These are phyloP conservation scores for Myxozyma melibiosi DNA, from an alignment of 805 yeast species.

Conservation along the genomic window DNA sequence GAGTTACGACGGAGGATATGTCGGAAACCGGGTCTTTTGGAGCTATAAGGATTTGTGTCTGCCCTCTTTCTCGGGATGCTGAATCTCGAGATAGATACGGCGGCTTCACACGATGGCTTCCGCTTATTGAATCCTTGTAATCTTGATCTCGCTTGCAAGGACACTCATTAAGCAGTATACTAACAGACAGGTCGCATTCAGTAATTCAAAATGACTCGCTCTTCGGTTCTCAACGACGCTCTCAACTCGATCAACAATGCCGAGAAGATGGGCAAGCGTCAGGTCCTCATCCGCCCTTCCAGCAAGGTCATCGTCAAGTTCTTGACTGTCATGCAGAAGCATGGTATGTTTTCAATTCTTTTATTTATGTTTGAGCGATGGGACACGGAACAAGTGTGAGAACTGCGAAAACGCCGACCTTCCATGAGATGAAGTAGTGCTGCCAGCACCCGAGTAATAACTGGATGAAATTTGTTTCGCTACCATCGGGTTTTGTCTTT, in stretches of 20 bases:
- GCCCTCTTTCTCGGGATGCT: slow-evolving; percentile 9
- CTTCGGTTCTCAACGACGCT: slow-evolving; percentile 98
- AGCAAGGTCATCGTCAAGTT: slow-evolving; percentile 98
- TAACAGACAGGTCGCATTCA: slow-evolving; percentile 6
- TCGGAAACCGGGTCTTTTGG: neutral
- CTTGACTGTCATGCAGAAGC: slow-evolving; percentile 95
- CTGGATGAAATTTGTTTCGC: slow-evolving; percentile 90
- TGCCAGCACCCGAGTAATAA: slow-evolving; percentile 78
- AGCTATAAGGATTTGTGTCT: neutral
- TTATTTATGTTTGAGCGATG: neutral
- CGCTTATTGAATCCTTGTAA: slow-evolving; percentile 29
- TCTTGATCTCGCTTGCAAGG: slow-evolving; percentile 18
- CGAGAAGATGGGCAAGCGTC: slow-evolving; percentile 99
- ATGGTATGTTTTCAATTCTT: slow-evolving; percentile 59
- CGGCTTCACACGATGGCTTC: slow-evolving; percentile 1
- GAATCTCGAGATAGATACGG: slow-evolving; percentile 10
- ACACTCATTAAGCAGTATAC: slow-evolving; percentile 25
- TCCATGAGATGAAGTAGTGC: neutral
- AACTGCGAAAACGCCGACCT: neutral
- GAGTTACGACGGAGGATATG: neutral
- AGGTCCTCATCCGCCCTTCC: slow-evolving; percentile 96
- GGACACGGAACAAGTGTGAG: too few species aligned
- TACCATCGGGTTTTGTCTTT: slow-evolving; percentile 93
- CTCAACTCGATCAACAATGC: slow-evolving; percentile 98
- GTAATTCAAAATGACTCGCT: slow-evolving; percentile 77